Evolutionary conservation across 2,329 filamentous ascomycete species (phyloP), one percentile per base, ranked within the genome.

Genomic region (Thelonectria olida): DNA sequence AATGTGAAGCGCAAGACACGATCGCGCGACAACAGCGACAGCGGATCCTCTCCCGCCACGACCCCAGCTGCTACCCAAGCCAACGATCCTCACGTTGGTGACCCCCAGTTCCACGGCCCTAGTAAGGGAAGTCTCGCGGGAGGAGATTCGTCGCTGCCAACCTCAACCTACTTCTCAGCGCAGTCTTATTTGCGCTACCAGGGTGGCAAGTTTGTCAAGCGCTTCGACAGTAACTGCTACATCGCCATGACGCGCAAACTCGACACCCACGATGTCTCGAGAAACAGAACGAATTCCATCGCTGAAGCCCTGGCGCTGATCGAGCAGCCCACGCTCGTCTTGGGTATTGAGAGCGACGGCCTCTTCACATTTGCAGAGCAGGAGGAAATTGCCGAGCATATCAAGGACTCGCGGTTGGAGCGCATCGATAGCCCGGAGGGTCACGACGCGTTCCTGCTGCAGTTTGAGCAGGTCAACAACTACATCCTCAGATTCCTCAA

Each of bases 171-270:
- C 79, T 99, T 98, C 79, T 98, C 96, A 0, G 96, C 96, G 1
- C 96, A 99, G 76, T 97, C 94, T 0, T 99, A 99, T 78, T 86
- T 99, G 42, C 91, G 96, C 19, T 99, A 99, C 78, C 96, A 99
- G 79, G 95, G 93, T 57, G 87, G 90, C 71, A 99, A 99, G 78
- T 99, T 99, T 72, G 96, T 98, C 71, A 93, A 92, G 77, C 91
- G 96, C 9, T 99, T 98, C 76, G 96, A 99, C 78, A 92, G 93
- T 72, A 99, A 99, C 77, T 99, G 96, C 81, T 99, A 99, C 81
- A 98, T 99, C 69, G 94, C 96, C 68, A 97, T 99, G 78, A 98
- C 96, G 5, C 91, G 96, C 72, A 99, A 99, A 79, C 87, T 99
- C 15, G 96, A 99, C 75, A 98, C 96, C 0, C 96, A 99, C 77